Evolutionary conservation across 164 flowering plant species (phyloP).

Genomic region (Hamamelis virginiana): DNA sequence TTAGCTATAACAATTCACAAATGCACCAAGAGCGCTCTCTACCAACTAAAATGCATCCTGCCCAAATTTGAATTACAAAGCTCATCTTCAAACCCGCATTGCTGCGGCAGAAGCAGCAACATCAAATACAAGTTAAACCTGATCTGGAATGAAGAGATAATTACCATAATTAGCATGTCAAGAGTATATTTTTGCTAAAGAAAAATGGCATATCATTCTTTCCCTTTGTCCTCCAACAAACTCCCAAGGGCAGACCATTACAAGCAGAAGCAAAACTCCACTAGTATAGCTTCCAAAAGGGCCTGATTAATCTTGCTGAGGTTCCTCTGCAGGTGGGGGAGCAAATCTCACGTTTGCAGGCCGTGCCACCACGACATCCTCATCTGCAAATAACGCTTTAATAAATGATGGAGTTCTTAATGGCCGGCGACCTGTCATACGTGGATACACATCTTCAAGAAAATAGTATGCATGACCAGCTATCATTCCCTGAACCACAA

Average conservation of each 20-base stretch:
- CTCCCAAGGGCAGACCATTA: background rate
- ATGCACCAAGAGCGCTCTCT: background rate
- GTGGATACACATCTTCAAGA: slow-evolving; percentile 91
- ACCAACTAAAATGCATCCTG: background rate
- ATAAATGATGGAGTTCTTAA: slow-evolving; percentile 83
- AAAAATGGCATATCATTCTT: background rate
- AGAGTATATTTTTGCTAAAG: background rate
- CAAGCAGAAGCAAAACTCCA: background rate
- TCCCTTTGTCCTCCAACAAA: background rate
- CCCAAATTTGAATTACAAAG: background rate
- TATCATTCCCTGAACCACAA: slow-evolving; percentile 81
- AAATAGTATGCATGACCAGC: slow-evolving; percentile 98
- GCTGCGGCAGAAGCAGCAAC: background rate
- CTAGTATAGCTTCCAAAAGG: too few species aligned
- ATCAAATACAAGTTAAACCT: background rate
- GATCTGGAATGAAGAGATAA: background rate
- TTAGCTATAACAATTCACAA: background rate
- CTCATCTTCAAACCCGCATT: background rate
- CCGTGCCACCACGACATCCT: slow-evolving; percentile 70
- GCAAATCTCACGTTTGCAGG: slow-evolving; percentile 85
- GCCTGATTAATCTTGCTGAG: slow-evolving; percentile 43
- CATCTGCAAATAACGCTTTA: slow-evolving; percentile 82
- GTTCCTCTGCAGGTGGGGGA: slow-evolving; percentile 61
- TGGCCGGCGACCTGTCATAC: slow-evolving; percentile 90
- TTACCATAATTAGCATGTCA: background rate